Base-by-base conservation (phyloP, 179 eudicot genomes). In the Silene noctiflora region DNA sequence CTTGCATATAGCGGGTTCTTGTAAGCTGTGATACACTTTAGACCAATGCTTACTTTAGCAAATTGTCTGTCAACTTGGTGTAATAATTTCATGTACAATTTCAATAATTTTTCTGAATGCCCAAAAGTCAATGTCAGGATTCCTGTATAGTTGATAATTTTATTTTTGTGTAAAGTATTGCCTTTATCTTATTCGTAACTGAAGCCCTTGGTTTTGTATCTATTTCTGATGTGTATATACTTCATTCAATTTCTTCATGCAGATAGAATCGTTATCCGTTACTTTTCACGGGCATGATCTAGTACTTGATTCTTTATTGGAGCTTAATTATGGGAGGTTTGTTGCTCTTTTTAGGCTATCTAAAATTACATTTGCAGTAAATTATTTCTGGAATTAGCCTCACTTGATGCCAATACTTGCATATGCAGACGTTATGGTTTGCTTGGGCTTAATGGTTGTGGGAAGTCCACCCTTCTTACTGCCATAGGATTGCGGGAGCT, bases 241-340 rank as follows among this genome's bases (percentile, higher is more conserved):
- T 16, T 17, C 19, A 3, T 13, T 53, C 59, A 1, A 16, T 21
- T 22, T 56, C 21, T 9, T 63, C 58, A 74, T 88, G 90, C 97
- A 94, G 98, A 94, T 94, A 75, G 98, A 94, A 78, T 94, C 98
- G 75, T 82, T 94, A 7, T 92, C 98, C 2, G 94, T 94, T 67
- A 94, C 98, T 73, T 94, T 92, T 76, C 98, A 94, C 74, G 98
- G 98, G n/a, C 98, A 94, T 79, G 98, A 94, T 84, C 58, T 69
- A 33, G 39, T 69, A 3, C 19, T 69, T 69, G 72, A 69, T 78
- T 71, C 98, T 58, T 83, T 85, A 39, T 81, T 92, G 85, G 98
- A 94, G 82, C 93, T 92, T 60, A 92, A 94, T 67, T 94, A 86
- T 83, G 98, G 97, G 74, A 90, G 98, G 97, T 92, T 73, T 77